Percentiles rank a stretch among this genome's conserved stretches.
Conservation (phyloP, 352 stramenopile species). For the Pythium sukuiense region DNA sequence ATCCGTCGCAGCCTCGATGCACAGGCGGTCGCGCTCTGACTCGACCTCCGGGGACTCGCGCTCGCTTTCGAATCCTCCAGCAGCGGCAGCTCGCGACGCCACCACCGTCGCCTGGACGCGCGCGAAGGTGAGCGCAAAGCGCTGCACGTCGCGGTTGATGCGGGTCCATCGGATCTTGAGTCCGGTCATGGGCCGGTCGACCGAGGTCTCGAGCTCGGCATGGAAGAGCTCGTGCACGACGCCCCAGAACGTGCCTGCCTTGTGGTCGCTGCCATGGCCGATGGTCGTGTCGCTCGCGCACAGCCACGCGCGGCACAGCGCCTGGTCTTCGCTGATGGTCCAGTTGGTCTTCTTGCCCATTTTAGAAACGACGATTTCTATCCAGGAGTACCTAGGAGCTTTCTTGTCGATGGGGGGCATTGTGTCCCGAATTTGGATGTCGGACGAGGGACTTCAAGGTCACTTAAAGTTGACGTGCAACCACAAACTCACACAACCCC, state of each 20-base stretch:
- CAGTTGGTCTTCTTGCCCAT: conserved; percentile 88
- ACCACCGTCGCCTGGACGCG: conserved; percentile 31
- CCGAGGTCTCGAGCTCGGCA: conserved; percentile 49
- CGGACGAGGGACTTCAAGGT: conserved; percentile 28
- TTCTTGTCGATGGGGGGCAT: background rate
- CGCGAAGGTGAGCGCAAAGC: conserved; percentile 55
- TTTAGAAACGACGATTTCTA: conserved; percentile 57
- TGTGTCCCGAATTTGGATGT: background rate
- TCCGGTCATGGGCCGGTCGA: conserved; percentile 65
- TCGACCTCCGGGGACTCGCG: conserved; percentile 18
- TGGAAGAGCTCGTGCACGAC: conserved; percentile 70
- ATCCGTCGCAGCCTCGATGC: conserved; percentile 54
- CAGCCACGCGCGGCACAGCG: conserved; percentile 71
- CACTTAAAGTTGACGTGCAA: conserved; percentile 1
- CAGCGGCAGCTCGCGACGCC: conserved; percentile 3
- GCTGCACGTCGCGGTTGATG: conserved; percentile 79
- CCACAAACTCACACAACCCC: background rate
- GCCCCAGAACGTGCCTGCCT: conserved; percentile 66
- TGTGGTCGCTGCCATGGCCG: conserved; percentile 40
- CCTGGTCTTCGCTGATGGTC: conserved; percentile 57
- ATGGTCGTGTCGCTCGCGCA: conserved; percentile 49
- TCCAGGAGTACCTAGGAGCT: background rate
- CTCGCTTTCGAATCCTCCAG: background rate
- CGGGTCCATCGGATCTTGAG: conserved; percentile 83
- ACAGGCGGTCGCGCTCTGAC: conserved; percentile 41